phyloP scores from a whole-genome alignment of 2,329 filamentous ascomycete species.

The Periconia macrospinosa region DNA sequence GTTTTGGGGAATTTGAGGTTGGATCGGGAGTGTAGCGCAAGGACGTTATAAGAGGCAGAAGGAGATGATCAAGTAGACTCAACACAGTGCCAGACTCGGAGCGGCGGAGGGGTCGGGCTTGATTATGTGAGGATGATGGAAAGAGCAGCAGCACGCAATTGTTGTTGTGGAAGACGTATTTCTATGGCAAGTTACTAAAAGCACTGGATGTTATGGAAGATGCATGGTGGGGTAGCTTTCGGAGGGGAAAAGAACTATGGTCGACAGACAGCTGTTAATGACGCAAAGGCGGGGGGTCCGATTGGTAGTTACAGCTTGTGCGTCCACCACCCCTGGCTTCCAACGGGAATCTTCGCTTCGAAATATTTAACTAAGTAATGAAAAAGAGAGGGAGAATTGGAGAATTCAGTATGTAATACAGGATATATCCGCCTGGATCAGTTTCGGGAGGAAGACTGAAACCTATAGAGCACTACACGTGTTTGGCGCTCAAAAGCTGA shows the following conservation, averaged over 20 bases:
- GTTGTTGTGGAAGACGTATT: neutral
- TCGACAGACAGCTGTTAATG: neutral
- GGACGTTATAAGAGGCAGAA: neutral
- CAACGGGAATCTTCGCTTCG: too few relatives aligned
- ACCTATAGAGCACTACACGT: neutral
- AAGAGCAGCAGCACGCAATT: neutral
- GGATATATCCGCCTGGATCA: neutral
- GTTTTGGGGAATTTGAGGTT: neutral
- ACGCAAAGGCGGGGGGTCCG: neutral
- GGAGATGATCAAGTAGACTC: too few relatives aligned
- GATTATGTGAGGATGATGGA: neutral
- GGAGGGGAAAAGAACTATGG: neutral
- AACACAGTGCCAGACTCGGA: neutral
- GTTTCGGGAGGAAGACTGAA: neutral
- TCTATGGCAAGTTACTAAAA: too few relatives aligned
- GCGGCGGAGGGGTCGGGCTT: neutral
- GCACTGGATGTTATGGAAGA: neutral
- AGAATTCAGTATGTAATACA: neutral
- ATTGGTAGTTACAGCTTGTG: neutral
- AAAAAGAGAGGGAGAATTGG: too few relatives aligned
- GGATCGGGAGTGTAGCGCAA: too few relatives aligned
- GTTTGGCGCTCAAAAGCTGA: neutral
- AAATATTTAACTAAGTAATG: too few relatives aligned
- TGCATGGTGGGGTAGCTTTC: neutral
- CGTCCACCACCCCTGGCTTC: too few relatives aligned